A percentile compares a stretch with the other conserved stretches of the same genome.
These are phyloP conservation scores for Aspergillus sp. DNA, from an alignment of 2,329 filamentous ascomycete genomes.

Conservation along the genomic window DNA sequence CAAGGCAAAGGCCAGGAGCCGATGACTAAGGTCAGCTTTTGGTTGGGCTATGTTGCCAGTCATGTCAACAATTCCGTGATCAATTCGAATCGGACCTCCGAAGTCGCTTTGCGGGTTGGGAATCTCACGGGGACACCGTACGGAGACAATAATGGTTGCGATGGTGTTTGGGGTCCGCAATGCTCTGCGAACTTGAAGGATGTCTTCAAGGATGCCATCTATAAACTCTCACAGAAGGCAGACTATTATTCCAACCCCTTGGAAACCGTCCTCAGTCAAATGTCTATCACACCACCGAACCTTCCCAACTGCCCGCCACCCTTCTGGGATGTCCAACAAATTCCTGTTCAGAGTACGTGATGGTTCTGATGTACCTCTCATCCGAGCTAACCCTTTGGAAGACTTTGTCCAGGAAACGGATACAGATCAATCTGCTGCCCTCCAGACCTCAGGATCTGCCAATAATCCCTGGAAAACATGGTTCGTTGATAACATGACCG, in stretches of 20 bases:
- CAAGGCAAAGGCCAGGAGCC: constrained; percentile 30
- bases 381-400: constrained; percentile 12
- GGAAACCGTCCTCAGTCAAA: constrained; percentile 25
- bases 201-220: constrained; percentile 26
- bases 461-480: constrained; percentile 34
- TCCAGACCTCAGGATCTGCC: constrained; percentile 29
- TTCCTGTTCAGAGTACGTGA: constrained; percentile 32
- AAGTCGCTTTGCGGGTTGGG: constrained; percentile 34
- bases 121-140: constrained; percentile 35
- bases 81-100: constrained; percentile 33
- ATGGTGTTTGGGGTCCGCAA: constrained; percentile 33
- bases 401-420: constrained; percentile 32
- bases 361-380: not conserved
- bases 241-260: constrained; percentile 29
- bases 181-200: constrained; percentile 32
- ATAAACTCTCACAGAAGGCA: constrained; percentile 23
- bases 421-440: constrained; percentile 21
- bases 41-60: constrained; percentile 32
- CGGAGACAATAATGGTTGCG: constrained; percentile 35
- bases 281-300: constrained; percentile 21
- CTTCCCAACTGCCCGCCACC: constrained; percentile 28
- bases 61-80: constrained; percentile 26
- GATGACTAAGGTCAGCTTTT: constrained; percentile 36
- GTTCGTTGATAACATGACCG: constrained; percentile 34
- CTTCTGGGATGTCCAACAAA: constrained; percentile 31